A percentile compares a stretch with the other conserved stretches of the same genome.
Evolutionary conservation across 192 early-diverging fungal species (phyloP).

Genomic region (Pilobolus umbonatus): DNA sequence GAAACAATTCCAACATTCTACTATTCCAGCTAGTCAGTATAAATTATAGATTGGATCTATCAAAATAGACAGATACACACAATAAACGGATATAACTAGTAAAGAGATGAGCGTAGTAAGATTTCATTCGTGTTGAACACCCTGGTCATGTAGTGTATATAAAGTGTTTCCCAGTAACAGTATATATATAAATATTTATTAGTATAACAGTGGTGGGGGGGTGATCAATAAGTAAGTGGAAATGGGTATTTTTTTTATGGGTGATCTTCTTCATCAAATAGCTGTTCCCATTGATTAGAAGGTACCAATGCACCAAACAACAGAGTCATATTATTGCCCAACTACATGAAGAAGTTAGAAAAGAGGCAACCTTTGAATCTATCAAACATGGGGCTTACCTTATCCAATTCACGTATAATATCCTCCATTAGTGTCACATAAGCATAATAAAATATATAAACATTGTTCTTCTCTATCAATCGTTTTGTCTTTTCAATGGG

Average conservation of each 20-base stretch:
- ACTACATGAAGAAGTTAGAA: constrained; percentile 16
- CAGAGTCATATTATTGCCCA: constrained; percentile 31
- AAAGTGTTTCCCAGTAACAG: too few relatives aligned
- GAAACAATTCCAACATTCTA: constrained; percentile 66
- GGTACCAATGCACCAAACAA: constrained; percentile 34
- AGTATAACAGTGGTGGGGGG: too few relatives aligned
- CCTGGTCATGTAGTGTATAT: too few relatives aligned
- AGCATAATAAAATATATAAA: constrained; percentile 77
- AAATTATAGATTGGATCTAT: constrained; percentile 20
- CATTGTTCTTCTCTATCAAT: constrained; percentile 48
- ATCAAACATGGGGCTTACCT: constrained; percentile 18
- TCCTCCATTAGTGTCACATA: constrained; percentile 75
- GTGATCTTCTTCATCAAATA: constrained; percentile 21
- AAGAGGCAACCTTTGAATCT: too few relatives aligned
- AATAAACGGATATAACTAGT: too few relatives aligned
- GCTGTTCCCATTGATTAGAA: constrained; percentile 26
- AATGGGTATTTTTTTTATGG: too few relatives aligned
- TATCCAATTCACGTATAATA: constrained; percentile 72
- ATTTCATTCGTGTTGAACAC: too few relatives aligned
- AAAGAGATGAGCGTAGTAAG: too few relatives aligned
- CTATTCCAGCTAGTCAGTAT: constrained; percentile 39
- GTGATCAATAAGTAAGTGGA: too few relatives aligned
- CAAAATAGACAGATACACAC: too few relatives aligned
- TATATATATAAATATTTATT: too few relatives aligned
- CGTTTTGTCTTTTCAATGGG: constrained; percentile 43